Evolutionary conservation across 1,139 yeast genomes (phyloP), one percentile per base, ranked within the genome.

Genomic region (Suhomyces bolitotheri): DNA sequence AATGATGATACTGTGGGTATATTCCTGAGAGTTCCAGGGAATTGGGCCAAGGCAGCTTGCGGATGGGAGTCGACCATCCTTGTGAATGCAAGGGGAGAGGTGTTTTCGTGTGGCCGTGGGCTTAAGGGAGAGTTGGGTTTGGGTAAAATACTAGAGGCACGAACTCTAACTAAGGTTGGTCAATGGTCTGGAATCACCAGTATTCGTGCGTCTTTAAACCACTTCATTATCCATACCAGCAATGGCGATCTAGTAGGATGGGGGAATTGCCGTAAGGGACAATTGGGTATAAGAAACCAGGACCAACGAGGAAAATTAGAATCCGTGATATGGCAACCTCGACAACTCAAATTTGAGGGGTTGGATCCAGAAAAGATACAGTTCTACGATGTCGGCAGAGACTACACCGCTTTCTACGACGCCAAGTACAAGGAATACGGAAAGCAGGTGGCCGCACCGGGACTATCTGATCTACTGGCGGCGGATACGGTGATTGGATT

Each of bases 181-280:
- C 16, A 16, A 4, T 33, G 29, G 3, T 30, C 15, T 1, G 25
- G 19, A 5, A 23, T 26, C 46, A 10, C 42, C 29, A 53, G 51
- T 10, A 45, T 82, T 1, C 50, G 62, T 28, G 62, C 81, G 0
- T 79, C 88, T 1, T 54, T 87, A 36, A 70, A 75, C 31, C 88
- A 82, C 43, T 71, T 78, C 0, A 66, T 84, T 0, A 56, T 81
- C 1, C 56, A 65, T 22, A 51, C 70, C 1, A 28, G 31, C 6
- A 58, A 68, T 32, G 76, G 76, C 0, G 49, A 57, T 4, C 56
- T 83, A 1, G 76, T 69, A 49, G 96, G 95, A 0, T 89, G 96
- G 94, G 97, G 97, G 0, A 77, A 76, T 31, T 76, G 85, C 31
- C 73, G 89, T 27, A 83, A 81, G 51, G 89, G 92, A 5, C 96